Percentiles rank a stretch among this genome's conserved stretches.
phyloP scores from a whole-genome alignment of 495 filamentous ascomycete genomes.

The Aspergillus nanangensis region DNA sequence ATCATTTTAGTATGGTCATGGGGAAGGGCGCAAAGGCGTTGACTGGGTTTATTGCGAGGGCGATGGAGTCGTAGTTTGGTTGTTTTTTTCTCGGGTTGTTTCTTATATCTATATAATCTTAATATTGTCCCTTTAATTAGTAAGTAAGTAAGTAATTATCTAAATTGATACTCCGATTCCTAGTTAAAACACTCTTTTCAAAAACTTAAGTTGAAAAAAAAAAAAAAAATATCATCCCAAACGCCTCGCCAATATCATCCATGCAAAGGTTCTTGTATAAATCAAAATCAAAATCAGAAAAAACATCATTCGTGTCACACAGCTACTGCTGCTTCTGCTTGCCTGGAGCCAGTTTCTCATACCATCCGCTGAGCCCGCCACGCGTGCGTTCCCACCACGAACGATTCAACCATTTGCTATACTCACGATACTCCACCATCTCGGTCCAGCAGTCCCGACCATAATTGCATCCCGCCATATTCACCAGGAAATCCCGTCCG shows the following conservation, averaged over 20 bases:
- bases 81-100: too few species aligned
- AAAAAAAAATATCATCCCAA: too few species aligned
- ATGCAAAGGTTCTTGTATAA: not conserved
- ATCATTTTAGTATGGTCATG: constrained; percentile 40
- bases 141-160: too few species aligned
- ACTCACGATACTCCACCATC: constrained; percentile 86
- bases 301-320: too few species aligned
- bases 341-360: constrained; percentile 14
- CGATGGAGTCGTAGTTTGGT: too few species aligned
- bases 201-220: too few species aligned
- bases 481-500: constrained; percentile 92
- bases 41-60: constrained; percentile 35
- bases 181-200: too few species aligned
- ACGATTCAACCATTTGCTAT: constrained; percentile 82
- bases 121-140: too few species aligned
- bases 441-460: constrained; percentile 97
- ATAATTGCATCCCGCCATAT: constrained; percentile 97
- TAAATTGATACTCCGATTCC: too few species aligned
- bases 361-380: constrained; percentile 22
- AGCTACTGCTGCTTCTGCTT: too few species aligned
- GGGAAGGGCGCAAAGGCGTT: constrained; percentile 34
- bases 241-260: not conserved
- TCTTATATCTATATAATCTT: too few species aligned
- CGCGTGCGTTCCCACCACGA: constrained; percentile 66
- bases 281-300: too few species aligned